These are phyloP conservation scores for Pestalotiopsis sp. DNA, from an alignment of 2,329 filamentous ascomycete genomes.

Conservation along the genomic window DNA sequence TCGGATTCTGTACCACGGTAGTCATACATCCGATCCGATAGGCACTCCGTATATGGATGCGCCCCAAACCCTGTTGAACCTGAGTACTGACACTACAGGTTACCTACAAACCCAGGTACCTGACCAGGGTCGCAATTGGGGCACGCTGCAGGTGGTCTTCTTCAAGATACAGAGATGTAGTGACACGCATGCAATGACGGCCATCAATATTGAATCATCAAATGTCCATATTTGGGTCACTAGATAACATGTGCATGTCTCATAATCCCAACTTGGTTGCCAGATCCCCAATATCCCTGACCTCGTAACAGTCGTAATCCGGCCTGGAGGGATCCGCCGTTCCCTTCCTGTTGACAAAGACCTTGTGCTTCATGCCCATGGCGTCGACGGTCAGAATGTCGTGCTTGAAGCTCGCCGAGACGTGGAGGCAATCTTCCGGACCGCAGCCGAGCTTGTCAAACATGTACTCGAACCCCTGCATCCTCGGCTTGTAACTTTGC, in stretches of 20 bases:
- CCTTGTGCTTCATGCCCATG: conserved; percentile 1
- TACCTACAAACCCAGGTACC: no score
- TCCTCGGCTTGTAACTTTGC: not conserved
- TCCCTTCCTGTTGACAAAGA: not conserved
- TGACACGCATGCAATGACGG: not conserved
- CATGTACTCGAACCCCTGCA: conserved; percentile 5
- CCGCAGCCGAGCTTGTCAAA: not conserved
- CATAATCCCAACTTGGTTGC: not conserved
- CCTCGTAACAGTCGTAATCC: not conserved
- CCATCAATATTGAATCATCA: no score
- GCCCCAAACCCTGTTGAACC: no score
- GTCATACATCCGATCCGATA: no score
- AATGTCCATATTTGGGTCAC: no score
- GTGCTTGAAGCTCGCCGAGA: not conserved
- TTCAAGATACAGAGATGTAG: not conserved
- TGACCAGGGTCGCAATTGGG: no score
- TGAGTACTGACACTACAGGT: no score
- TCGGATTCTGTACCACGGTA: not conserved
- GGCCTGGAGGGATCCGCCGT: not conserved
- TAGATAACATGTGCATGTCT: not conserved
- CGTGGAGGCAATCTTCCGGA: not conserved
- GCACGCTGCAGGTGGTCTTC: no score
- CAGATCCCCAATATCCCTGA: conserved; percentile 1
- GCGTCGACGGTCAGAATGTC: not conserved
- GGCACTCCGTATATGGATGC: no score